These are phyloP conservation scores for Pelargonium nanum DNA, from an alignment of 345 rosid species.

Conservation along the genomic window DNA sequence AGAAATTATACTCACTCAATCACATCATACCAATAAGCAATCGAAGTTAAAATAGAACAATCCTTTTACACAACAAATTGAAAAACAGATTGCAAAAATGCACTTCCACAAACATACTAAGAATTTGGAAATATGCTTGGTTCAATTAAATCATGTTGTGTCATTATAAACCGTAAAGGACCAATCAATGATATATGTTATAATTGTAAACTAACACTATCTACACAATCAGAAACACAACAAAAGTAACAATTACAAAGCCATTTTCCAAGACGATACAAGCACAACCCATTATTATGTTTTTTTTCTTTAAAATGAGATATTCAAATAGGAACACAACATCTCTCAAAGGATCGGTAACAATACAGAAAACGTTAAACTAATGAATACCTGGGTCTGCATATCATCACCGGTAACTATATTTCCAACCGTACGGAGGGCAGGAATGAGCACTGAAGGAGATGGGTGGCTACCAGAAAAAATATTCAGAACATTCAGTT, in stretches of 20 bases:
- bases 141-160: not conserved
- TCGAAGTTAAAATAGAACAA: too few species aligned
- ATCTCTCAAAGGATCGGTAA: not conserved
- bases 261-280: not conserved
- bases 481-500: not conserved
- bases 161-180: too few species aligned
- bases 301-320: not conserved
- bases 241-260: not conserved
- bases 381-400: too few species aligned
- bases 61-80: too few species aligned
- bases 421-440: too few species aligned
- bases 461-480: slow-evolving; percentile 53
- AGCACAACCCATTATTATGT: not conserved
- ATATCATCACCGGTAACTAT: too few species aligned
- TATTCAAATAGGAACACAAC: not conserved
- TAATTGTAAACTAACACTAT: not conserved
- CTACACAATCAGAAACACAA: not conserved
- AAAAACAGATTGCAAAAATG: too few species aligned
- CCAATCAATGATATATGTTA: too few species aligned
- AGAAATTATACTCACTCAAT: too few species aligned
- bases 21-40: too few species aligned
- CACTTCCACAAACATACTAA: not conserved
- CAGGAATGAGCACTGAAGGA: slow-evolving; percentile 85
- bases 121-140: not conserved
- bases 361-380: too few species aligned